Percentiles rank a stretch among this genome's conserved stretches.
These are phyloP conservation scores for Neurospora sp. DNA, from an alignment of 495 filamentous ascomycete species.

Conservation along the genomic window DNA sequence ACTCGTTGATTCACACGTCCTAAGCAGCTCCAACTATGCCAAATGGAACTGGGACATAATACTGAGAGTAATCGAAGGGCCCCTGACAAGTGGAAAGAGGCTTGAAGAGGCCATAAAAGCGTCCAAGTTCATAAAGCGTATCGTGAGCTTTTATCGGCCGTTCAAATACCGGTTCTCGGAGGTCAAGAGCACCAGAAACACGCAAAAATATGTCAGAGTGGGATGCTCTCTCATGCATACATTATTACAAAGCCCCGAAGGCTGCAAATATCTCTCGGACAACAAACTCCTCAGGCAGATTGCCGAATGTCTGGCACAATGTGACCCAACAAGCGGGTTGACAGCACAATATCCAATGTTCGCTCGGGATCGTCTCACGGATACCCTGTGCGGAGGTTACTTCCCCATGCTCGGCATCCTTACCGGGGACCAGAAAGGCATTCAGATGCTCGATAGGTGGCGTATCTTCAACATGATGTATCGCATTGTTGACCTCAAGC, in stretches of 20 bases:
- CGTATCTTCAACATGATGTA: slow-evolving; percentile 99
- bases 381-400: slow-evolving; percentile 82
- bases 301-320: slow-evolving; percentile 88
- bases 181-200: slow-evolving; percentile 74
- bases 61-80: slow-evolving; percentile 82
- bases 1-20: slow-evolving; percentile 76
- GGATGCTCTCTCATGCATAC: slow-evolving; percentile 82
- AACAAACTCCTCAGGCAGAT: slow-evolving; percentile 90
- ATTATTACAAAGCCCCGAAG: slow-evolving; percentile 73
- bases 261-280: slow-evolving; percentile 72
- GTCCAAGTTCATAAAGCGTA: slow-evolving; percentile 88
- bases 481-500: slow-evolving; percentile 83
- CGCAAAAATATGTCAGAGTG: slow-evolving; percentile 85
- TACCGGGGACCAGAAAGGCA: slow-evolving; percentile 67
- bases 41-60: slow-evolving; percentile 98
- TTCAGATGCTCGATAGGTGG: slow-evolving; percentile 90
- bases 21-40: slow-evolving; percentile 71
- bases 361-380: slow-evolving; percentile 66
- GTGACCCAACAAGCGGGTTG: slow-evolving; percentile 81
- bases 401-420: slow-evolving; percentile 85
- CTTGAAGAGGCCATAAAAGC: slow-evolving; percentile 90
- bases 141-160: slow-evolving; percentile 89
- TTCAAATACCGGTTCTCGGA: slow-evolving; percentile 95
- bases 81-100: slow-evolving; percentile 80
- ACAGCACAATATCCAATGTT: slow-evolving; percentile 85